Evolutionary conservation across 2,329 filamentous ascomycete genomes (phyloP), one percentile per base, ranked within the genome.

Genomic region (Tolypocladium capitatum): DNA sequence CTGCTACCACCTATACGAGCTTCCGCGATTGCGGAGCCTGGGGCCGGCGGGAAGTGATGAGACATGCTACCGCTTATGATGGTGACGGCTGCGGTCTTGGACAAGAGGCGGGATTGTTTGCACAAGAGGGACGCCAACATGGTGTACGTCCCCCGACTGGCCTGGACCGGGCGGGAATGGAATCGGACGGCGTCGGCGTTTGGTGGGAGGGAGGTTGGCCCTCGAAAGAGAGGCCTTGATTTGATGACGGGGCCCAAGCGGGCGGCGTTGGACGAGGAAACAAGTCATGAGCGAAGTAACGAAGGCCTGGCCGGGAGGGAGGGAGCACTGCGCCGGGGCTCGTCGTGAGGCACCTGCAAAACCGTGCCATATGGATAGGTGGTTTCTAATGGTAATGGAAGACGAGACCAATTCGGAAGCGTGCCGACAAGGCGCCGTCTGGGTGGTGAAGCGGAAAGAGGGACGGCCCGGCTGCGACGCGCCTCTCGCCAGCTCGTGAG

Each of bases 1-100:
- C 47, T 68, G 64, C 55, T 60, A 66, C 53, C 60, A 63, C 50
- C 50, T 63, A 48, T 56, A 64, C 44, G 58, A 66, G 46, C 43
- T 59, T 48, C 55, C 59, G 42, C 51, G 54, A 45, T 50, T 57
- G 46, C 55, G 53, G 45, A 57, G 55, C 47, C 54, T 57, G 48
- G 55, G 50, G 36, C 46, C 48, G 49, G 33, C 40, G 41, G 45
- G 36, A 28, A 36, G 49, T 48, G 41, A 51, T 35, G 47, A 44
- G 38, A 43, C 44, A 51, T 54, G 49, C 47, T 50, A 49, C 41
- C 47, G 46, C 47, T 35, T 45, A 47, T 34, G 46, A 50, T 35
- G 41, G 45, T 38, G 48, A 46, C 11, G 44, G 35, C 42, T 27
- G 18, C 43, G 30, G 33, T 48, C 46, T 45, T n/a, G 36, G 41